Evolutionary conservation across 31 red algal genomes (phyloP).

Genomic region (Asparagopsis taxiformis): DNA sequence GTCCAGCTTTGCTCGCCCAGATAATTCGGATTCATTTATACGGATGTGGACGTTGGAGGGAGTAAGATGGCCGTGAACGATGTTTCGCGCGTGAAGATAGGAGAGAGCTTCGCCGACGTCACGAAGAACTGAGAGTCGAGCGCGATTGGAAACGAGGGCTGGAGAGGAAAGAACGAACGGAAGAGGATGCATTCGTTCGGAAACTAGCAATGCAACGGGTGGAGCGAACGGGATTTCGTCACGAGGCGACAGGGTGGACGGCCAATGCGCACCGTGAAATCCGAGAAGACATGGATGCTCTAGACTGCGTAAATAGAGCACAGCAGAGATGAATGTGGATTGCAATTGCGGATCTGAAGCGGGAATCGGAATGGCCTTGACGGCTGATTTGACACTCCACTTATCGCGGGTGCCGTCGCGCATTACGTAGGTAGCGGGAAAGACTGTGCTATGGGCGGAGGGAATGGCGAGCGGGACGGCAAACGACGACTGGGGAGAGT

Average conservation of each 20-base stretch:
- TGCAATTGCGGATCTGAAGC: no score
- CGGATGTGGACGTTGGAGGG: constrained; percentile 44
- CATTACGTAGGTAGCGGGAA: background rate
- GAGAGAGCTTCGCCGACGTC: constrained; percentile 35
- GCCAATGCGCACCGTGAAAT: background rate
- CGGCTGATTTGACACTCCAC: background rate
- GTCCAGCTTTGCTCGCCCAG: constrained; percentile 53
- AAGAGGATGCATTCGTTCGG: constrained; percentile 50
- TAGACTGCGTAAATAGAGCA: background rate
- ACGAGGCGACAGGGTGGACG: no score
- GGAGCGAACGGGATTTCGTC: background rate
- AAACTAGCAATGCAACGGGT: constrained; percentile 20
- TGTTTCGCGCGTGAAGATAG: constrained; percentile 19
- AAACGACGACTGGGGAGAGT: background rate
- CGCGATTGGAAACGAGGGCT: constrained; percentile 1
- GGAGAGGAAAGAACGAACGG: background rate
- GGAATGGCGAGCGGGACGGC: background rate
- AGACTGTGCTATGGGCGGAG: background rate
- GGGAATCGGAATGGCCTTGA: background rate
- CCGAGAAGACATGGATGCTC: background rate
- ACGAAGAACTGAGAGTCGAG: constrained; percentile 15
- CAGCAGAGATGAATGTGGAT: background rate
- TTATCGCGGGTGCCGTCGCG: background rate
- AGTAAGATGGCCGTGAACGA: constrained; percentile 13
- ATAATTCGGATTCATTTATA: constrained; percentile 10